Conservation (phyloP, 306 rosid genomes). For the Quercus mongolica region DNA sequence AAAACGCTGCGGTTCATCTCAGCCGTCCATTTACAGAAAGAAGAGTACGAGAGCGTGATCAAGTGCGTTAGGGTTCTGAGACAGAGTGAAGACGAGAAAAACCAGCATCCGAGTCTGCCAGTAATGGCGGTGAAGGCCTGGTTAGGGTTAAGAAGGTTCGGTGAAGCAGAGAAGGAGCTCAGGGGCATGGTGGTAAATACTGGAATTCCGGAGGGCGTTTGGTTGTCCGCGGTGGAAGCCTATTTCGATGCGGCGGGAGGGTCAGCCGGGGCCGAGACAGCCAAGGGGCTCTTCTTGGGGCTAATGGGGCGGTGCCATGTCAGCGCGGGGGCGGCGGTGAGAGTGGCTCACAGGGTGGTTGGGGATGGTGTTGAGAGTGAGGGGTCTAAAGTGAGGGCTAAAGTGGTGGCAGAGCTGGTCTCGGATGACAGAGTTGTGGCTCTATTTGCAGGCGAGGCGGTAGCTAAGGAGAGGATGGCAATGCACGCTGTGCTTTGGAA, state of each 20-base stretch:
- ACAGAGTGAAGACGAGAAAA: constrained; percentile 64
- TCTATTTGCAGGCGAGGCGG: constrained; percentile 56
- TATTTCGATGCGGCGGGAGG: constrained; percentile 76
- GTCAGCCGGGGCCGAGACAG: constrained; percentile 86
- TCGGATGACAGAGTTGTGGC: constrained; percentile 84
- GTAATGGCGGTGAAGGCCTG: constrained; percentile 94
- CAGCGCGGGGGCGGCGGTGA: constrained; percentile 79
- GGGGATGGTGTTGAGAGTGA: constrained; percentile 49
- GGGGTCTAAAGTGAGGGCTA: constrained; percentile 65
- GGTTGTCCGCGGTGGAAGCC: constrained; percentile 86
- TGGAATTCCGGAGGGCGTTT: constrained; percentile 83
- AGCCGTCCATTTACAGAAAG: constrained; percentile 79
- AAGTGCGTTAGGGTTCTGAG: constrained; percentile 88
- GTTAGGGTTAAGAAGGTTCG: constrained; percentile 72
- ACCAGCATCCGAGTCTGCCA: constrained; percentile 78
- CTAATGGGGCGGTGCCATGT: constrained; percentile 82
- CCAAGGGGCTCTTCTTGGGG: constrained; percentile 85
- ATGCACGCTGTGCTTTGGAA: constrained; percentile 94
- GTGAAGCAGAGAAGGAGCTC: constrained; percentile 87
- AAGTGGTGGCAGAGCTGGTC: constrained; percentile 82
- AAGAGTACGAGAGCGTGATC: constrained; percentile 74
- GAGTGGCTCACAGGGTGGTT: constrained; percentile 65
- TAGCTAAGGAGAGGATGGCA: constrained; percentile 60
- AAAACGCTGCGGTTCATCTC: constrained; percentile 78
- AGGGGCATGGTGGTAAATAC: constrained; percentile 72